Conservation (phyloP, 2,329 filamentous ascomycete genomes). For the Xylariaceae sp. region DNA sequence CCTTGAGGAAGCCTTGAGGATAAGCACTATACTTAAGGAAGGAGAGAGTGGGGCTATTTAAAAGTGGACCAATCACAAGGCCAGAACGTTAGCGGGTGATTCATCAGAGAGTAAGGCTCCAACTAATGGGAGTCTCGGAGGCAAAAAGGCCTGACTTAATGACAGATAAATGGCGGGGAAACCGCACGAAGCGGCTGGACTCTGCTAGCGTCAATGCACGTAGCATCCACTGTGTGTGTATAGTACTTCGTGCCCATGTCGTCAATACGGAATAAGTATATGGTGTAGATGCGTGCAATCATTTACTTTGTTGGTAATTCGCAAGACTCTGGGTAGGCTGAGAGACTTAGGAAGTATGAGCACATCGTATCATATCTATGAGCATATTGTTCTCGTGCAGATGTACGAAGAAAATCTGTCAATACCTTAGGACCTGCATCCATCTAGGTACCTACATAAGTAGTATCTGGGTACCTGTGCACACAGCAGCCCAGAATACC, state of each 20-base stretch:
- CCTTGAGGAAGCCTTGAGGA: slow-evolving; percentile 28
- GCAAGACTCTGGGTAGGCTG: too few relatives aligned
- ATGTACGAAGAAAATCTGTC: too few relatives aligned
- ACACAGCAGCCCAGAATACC: too few relatives aligned
- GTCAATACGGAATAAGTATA: too few relatives aligned
- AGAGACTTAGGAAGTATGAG: too few relatives aligned
- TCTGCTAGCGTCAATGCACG: background rate
- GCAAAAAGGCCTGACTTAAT: slow-evolving; percentile 5
- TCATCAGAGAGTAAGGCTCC: slow-evolving; percentile 21
- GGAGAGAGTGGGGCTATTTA: slow-evolving; percentile 15
- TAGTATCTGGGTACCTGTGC: too few relatives aligned
- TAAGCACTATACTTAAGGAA: slow-evolving; percentile 8
- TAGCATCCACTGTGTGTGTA: background rate
- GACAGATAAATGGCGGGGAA: slow-evolving; percentile 27
- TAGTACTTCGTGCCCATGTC: background rate
- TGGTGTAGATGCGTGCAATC: too few relatives aligned
- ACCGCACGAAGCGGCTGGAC: slow-evolving; percentile 27
- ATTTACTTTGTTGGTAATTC: too few relatives aligned
- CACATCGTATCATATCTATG: too few relatives aligned
- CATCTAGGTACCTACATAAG: too few relatives aligned
- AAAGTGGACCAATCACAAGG: slow-evolving; percentile 21
- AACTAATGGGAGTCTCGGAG: slow-evolving; percentile 7
- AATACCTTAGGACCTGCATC: too few relatives aligned
- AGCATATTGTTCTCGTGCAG: too few relatives aligned
- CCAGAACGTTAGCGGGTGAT: slow-evolving; percentile 20